A percentile compares a stretch with the other conserved stretches of the same genome.
phyloP scores from a whole-genome alignment of 306 rosid genomes.

The Dryas alaskensis region DNA sequence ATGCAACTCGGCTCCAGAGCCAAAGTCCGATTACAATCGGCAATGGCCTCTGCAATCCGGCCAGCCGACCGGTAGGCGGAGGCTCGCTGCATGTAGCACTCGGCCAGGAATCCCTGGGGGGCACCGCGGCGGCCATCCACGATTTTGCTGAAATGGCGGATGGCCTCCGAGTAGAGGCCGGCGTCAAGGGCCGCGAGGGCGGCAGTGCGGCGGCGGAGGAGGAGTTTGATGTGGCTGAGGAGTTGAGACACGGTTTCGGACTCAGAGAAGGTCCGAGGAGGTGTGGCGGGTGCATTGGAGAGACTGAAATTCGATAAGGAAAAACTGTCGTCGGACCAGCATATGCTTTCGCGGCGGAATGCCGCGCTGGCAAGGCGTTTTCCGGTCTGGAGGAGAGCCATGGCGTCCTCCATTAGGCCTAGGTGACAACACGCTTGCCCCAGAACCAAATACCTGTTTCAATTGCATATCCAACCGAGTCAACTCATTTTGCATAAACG shows the following conservation, averaged over 20 bases:
- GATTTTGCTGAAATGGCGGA: slow-evolving; percentile 86
- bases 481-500: neutral
- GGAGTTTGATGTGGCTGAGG: slow-evolving; percentile 78
- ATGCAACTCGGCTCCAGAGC: slow-evolving; percentile 75
- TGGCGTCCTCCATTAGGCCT: slow-evolving; percentile 94
- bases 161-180: slow-evolving; percentile 78
- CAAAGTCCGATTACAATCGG: slow-evolving; percentile 83
- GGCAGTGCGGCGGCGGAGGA: slow-evolving; percentile 73
- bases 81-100: slow-evolving; percentile 84
- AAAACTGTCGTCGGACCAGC: slow-evolving; percentile 88
- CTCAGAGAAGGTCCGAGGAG: slow-evolving; percentile 47
- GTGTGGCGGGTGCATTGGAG: slow-evolving; percentile 44
- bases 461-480: neutral
- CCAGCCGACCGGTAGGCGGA: slow-evolving; percentile 61
- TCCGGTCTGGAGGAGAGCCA: slow-evolving; percentile 92
- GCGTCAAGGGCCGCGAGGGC: slow-evolving; percentile 90
- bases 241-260: slow-evolving; percentile 57
- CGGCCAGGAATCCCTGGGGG: slow-evolving; percentile 86
- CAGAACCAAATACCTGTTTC: slow-evolving; percentile 76
- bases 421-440: slow-evolving; percentile 92
- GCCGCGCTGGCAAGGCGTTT: slow-evolving; percentile 90
- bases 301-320: slow-evolving; percentile 40
- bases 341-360: slow-evolving; percentile 81
- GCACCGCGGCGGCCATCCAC: slow-evolving; percentile 91
- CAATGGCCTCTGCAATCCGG: slow-evolving; percentile 81